Conservation (phyloP, 768 basidiomycete genomes). For the Boletus rufocinnamomeus region DNA sequence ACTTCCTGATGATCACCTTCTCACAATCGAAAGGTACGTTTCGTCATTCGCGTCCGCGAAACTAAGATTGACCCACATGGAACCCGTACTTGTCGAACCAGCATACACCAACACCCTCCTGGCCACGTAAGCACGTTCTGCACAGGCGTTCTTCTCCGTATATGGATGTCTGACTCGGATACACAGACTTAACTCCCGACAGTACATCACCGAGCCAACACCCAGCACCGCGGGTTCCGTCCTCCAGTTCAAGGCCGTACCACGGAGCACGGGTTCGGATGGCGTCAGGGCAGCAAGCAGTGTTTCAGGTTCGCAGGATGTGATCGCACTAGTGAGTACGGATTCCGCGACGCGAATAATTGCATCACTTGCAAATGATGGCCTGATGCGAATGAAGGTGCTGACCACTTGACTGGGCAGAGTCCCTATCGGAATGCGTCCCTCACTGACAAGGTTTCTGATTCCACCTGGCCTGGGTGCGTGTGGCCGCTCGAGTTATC, state of each 20-base stretch:
- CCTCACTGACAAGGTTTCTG: background rate
- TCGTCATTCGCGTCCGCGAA: background rate
- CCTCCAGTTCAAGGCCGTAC: background rate
- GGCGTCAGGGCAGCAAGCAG: too few relatives aligned
- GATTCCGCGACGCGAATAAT: background rate
- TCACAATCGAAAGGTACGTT: background rate
- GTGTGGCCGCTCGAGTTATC: background rate
- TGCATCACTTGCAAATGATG: background rate
- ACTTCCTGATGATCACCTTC: background rate
- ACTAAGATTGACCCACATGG: background rate
- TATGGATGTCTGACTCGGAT: background rate
- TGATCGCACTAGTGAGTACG: background rate
- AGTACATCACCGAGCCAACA: background rate
- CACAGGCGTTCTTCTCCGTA: background rate
- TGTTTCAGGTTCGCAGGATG: background rate
- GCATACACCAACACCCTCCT: constrained; percentile 4
- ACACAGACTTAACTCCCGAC: background rate
- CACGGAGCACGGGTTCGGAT: background rate
- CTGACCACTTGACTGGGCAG: background rate
- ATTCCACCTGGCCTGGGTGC: background rate
- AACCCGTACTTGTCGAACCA: background rate
- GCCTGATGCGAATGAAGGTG: background rate
- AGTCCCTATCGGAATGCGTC: background rate
- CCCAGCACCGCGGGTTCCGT: background rate
- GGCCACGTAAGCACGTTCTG: background rate